Base-by-base conservation (phyloP, 257 asterid genomes). In the Perilla frutescens region DNA sequence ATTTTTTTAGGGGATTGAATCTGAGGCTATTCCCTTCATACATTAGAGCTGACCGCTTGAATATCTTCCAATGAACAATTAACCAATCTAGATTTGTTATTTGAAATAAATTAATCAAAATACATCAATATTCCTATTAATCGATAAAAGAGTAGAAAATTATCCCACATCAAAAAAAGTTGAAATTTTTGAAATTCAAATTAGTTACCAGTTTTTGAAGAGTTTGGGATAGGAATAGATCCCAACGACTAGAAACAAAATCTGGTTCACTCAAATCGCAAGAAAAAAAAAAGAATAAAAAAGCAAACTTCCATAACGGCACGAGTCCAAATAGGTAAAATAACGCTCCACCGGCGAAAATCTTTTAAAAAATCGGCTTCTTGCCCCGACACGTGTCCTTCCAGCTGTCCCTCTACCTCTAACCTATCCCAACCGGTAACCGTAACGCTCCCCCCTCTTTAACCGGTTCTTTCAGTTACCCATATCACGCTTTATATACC, bases 281-380 rank as follows among this genome's bases (percentile, higher is more conserved):
- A 20, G 26, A 20, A 20, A 20, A 20, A 20, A 20, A 20, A 1
- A 20, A 20, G 26, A 20, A 34, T 0, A 68, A 59, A 29, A 77
- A 66, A 64, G 80, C 80, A 81, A 66, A 84, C 86, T 79, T 79
- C 84, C 84, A 66, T 81, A 79, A 77, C 88, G 81, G 83, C 84
- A 74, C 84, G 78, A 83, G 71, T 76, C 76, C 62, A 76, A 62
- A 61, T 83, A 78, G 81, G 79, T 66, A 57, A 37, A 62, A 60
- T 74, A 80, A 75, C 85, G 79, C 75, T 64, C 70, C 76, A 39
- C 49, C 41, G 66, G 62, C 69, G 40, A 56, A 74, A 72, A 48
- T 68, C 66, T 72, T 74, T 71, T 78, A 39, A 8, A 54, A 36
- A 68, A 61, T 58, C 44, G 3, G 13, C 36, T 4, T n/a, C 20